A percentile compares a stretch with the other conserved stretches of the same genome.
Evolutionary conservation across 2,329 filamentous ascomycete species (phyloP).

Genomic region (Alternaria tenuissima): DNA sequence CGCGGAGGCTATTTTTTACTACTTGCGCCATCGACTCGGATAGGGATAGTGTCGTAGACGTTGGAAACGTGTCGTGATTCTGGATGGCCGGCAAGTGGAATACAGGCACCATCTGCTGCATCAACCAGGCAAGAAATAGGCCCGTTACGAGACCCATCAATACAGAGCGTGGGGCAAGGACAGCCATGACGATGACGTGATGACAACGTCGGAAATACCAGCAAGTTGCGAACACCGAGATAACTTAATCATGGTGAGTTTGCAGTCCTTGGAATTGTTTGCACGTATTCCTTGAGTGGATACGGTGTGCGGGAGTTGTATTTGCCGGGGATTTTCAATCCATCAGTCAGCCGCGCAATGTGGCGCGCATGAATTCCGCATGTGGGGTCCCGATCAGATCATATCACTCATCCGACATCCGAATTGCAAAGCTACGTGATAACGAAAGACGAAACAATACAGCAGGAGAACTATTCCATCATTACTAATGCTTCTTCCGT

Average conservation of each 20-base stretch:
- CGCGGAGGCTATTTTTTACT: constrained; percentile 47
- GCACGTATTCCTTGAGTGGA: not conserved
- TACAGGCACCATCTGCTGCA: constrained; percentile 31
- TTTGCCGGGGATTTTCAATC: constrained; percentile 13
- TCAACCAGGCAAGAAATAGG: constrained; percentile 36
- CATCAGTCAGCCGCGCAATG: constrained; percentile 8
- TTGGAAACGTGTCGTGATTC: constrained; percentile 15
- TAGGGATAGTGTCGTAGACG: constrained; percentile 14
- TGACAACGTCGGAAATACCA: constrained; percentile 11
- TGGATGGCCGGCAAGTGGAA: constrained; percentile 26
- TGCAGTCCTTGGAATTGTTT: not conserved
- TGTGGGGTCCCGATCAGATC: not conserved
- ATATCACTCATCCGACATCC: not conserved
- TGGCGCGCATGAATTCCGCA: constrained; percentile 9
- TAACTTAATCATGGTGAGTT: not conserved
- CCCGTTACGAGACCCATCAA: constrained; percentile 36
- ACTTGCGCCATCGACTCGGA: constrained; percentile 40
- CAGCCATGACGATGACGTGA: constrained; percentile 35
- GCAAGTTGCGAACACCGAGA: not conserved
- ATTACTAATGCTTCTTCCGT: not conserved
- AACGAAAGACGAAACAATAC: not conserved
- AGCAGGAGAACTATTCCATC: not conserved
- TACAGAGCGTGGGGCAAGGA: constrained; percentile 27
- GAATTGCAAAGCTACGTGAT: not conserved
- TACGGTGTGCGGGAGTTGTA: not conserved